These are phyloP conservation scores for Tuber aestivum DNA, from an alignment of 495 filamentous ascomycete species.

Conservation along the genomic window DNA sequence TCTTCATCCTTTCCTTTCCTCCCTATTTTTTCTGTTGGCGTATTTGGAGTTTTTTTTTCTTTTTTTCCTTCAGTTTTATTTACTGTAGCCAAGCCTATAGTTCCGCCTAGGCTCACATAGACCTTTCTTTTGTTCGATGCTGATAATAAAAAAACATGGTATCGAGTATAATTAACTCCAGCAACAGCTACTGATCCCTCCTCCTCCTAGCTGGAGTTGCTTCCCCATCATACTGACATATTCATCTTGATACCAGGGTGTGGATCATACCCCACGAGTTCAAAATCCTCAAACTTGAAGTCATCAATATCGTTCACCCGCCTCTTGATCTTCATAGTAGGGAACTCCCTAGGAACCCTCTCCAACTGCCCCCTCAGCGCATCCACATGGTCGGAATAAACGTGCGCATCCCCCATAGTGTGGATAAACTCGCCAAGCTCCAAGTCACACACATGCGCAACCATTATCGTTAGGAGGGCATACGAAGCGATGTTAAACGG, in stretches of 20 bases:
- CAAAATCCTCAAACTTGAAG: conserved; percentile 83
- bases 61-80: neutral
- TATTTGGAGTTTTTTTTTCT: conserved; percentile 23
- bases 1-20: neutral
- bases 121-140: neutral
- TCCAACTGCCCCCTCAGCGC: conserved; percentile 73
- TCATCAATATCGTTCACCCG: conserved; percentile 66
- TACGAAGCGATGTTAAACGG: conserved; percentile 97
- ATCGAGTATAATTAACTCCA: conserved; percentile 12
- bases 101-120: neutral
- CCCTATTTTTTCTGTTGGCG: conserved; percentile 12
- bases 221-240: conserved; percentile 69
- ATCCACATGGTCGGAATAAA: conserved; percentile 89
- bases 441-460: conserved; percentile 78
- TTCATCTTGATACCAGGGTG: conserved; percentile 92
- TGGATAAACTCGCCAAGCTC: conserved; percentile 79
- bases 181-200: too few species aligned
- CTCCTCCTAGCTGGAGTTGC: neutral
- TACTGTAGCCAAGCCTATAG: conserved; percentile 2
- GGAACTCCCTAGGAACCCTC: conserved; percentile 75
- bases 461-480: conserved; percentile 85
- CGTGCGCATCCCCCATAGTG: conserved; percentile 93
- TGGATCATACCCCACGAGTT: conserved; percentile 79
- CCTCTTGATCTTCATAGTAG: conserved; percentile 62
- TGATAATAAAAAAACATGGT: neutral